These are phyloP conservation scores for Syzygium aqueum DNA, from an alignment of 345 rosid genomes.

Conservation along the genomic window DNA sequence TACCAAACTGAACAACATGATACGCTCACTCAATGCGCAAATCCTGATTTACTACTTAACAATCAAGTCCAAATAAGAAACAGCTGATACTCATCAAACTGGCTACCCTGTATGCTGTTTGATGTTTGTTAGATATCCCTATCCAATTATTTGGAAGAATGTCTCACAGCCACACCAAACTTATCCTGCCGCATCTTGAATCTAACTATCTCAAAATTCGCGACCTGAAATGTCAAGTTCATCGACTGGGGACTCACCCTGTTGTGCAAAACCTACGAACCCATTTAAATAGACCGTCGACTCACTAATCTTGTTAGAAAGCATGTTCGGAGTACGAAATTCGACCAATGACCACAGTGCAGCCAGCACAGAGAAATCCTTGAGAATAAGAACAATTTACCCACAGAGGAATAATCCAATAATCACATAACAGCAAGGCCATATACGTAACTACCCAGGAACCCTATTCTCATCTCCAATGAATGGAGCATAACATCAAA, in stretches of 20 bases:
- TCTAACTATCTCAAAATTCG: not conserved
- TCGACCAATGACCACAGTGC: not conserved
- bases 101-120: not conserved
- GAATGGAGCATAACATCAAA: not conserved
- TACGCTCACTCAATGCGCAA: not conserved
- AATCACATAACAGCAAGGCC: not conserved
- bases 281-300: rapidly evolving
- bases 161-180: not conserved
- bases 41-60: not conserved
- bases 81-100: not conserved
- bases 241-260: not conserved
- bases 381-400: not conserved
- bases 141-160: not conserved
- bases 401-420: not conserved
- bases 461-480: not conserved
- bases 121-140: not conserved
- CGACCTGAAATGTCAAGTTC: not conserved
- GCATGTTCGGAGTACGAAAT: not conserved
- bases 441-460: not conserved
- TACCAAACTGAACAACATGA: not conserved
- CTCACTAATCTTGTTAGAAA: not conserved
- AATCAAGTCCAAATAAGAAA: not conserved
- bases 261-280: not conserved
- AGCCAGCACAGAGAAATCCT: not conserved
- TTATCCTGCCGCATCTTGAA: not conserved